Evolutionary conservation across 2,329 filamentous ascomycete genomes (phyloP).

Genomic region (Teratosphaeria epicoccoides): DNA sequence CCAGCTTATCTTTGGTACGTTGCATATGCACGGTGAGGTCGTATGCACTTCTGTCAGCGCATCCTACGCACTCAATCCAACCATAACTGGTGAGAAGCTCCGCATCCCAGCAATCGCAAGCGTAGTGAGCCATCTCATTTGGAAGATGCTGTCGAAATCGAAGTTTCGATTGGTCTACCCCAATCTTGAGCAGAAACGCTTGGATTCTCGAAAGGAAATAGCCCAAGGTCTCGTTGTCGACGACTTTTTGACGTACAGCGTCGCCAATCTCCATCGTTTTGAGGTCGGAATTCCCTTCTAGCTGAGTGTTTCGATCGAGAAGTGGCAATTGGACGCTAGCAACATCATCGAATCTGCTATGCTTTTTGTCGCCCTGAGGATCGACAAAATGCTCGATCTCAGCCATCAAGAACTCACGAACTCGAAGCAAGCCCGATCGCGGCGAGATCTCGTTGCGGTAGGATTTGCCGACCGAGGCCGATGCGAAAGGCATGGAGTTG

Average conservation of each 20-base stretch:
- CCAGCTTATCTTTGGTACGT: constrained; percentile 75
- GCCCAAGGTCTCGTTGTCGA: constrained; percentile 95
- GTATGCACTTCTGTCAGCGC: constrained; percentile 89
- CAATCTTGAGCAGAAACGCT: constrained; percentile 79
- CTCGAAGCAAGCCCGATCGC: constrained; percentile 77
- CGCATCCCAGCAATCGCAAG: constrained; percentile 94
- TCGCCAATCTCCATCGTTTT: constrained; percentile 69
- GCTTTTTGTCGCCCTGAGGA: constrained; percentile 87
- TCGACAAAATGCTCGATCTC: constrained; percentile 99
- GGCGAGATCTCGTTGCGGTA: constrained; percentile 98
- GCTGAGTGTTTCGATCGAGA: constrained; percentile 74
- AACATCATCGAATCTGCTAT: constrained; percentile 75
- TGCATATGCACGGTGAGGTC: constrained; percentile 87
- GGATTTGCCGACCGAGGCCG: constrained; percentile 92
- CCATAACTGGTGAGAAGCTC: constrained; percentile 85
- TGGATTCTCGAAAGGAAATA: constrained; percentile 95
- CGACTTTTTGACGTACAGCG: constrained; percentile 68
- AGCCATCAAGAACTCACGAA: constrained; percentile 96
- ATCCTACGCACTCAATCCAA: constrained; percentile 98
- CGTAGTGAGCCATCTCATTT: constrained; percentile 87
- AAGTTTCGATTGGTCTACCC: constrained; percentile 76
- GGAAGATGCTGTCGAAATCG: constrained; percentile 96
- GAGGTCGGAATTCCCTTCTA: constrained; percentile 70
- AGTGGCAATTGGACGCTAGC: constrained; percentile 73
- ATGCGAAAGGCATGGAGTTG: constrained; percentile 90